Evolutionary conservation across 768 basidiomycete species (phyloP), one percentile per base, ranked within the genome.

Genomic region (Amanita thiersii): DNA sequence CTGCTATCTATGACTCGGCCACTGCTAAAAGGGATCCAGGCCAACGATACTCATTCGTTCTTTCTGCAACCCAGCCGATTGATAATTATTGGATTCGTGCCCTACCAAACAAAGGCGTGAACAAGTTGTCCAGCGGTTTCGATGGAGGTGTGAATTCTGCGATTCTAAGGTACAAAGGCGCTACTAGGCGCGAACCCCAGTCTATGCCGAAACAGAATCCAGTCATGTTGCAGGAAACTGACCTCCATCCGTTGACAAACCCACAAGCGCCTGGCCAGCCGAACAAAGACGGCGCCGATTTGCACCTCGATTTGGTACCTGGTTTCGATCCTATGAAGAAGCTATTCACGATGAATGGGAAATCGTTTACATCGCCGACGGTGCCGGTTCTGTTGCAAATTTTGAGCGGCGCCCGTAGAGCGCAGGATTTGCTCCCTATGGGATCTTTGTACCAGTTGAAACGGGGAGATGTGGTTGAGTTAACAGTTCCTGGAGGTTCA

Each of bases 41-140:
- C 11, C 54, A 58, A 44, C 56, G 55, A 7, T 59, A 57, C 39
- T 59, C 57, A 2, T 57, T 56, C 21, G 59, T 77, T 4, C 52
- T 74, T 10, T 59, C 52, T 6, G 70, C 74, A 9, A 56, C 72
- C 47, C 65, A 75, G 38, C 49, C 63, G 0, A 48, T 68, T 18
- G 62, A 55, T 3, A 80, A 75, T 50, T 80, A 79, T 52, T 80
- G 67, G 68, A 57, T 70, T 32, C 65, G 67, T 34, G 56, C 65
- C 14, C 44, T 58, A 38, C 58, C 58, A 37, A 50, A 55, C 46
- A 44, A 46, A 23, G 50, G 59, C 1, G 9, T 9, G 29, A 14
- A 30, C 29, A 9, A 9, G 9, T 9, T 14, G 9, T 14, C 14
- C 14, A 30, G 29, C 14, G n/a, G n/a, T n/a, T 30, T 30, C 29